Percentiles rank a stretch among this genome's conserved stretches.
Evolutionary conservation across 2,329 filamentous ascomycete species (phyloP).

Genomic region (Ceratocystis ficicola): DNA sequence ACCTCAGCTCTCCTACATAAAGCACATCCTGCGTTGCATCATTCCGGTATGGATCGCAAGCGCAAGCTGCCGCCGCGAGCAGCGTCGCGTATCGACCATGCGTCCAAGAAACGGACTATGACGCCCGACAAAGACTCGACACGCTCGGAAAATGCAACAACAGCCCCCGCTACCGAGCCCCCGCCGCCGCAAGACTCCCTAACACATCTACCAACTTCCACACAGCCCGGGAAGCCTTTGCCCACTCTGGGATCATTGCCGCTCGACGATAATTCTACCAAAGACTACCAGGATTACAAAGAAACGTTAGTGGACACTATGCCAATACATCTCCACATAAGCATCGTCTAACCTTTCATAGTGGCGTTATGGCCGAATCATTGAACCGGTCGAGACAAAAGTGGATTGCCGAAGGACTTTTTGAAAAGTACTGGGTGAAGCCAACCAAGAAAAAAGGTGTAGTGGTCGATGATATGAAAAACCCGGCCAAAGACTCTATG

Average conservation of each 20-base stretch:
- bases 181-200: slow-evolving; percentile 31
- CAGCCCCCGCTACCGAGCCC: slow-evolving; percentile 35
- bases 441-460: slow-evolving; percentile 55
- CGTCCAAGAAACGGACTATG: slow-evolving; percentile 46
- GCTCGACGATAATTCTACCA: slow-evolving; percentile 46
- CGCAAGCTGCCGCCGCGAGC: slow-evolving; percentile 52
- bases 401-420: slow-evolving; percentile 61
- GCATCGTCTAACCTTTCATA: slow-evolving; percentile 28
- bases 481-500: slow-evolving; percentile 60
- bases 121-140: slow-evolving; percentile 39
- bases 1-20: background rate
- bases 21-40: background rate
- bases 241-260: slow-evolving; percentile 60
- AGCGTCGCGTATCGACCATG: slow-evolving; percentile 47
- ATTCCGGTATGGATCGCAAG: slow-evolving; percentile 47
- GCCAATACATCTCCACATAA: background rate
- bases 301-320: slow-evolving; percentile 44
- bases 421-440: slow-evolving; percentile 69
- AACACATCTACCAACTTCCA: slow-evolving; percentile 45
- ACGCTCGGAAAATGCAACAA: slow-evolving; percentile 30
- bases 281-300: slow-evolving; percentile 60
- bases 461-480: slow-evolving; percentile 48
- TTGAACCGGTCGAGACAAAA: slow-evolving; percentile 58
- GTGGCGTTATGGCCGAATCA: slow-evolving; percentile 63
- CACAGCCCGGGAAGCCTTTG: slow-evolving; percentile 52